Evolutionary conservation across 1,284 basidiomycete genomes (phyloP).

Genomic region (Malassezia obtusa): DNA sequence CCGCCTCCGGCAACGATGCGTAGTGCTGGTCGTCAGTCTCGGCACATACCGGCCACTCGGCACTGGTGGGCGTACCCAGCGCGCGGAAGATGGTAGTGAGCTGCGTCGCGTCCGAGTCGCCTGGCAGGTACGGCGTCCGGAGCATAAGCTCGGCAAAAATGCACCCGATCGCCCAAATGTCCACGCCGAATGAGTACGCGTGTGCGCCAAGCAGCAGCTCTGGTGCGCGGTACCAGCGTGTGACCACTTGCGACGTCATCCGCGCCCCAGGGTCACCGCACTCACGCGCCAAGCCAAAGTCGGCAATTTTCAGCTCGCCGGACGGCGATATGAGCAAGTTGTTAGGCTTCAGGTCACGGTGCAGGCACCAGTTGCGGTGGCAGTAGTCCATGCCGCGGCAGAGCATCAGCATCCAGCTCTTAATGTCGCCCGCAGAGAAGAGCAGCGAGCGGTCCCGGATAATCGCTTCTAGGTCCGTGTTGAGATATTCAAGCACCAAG

Average conservation of each 20-base stretch:
- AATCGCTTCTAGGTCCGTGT: conserved; percentile 93
- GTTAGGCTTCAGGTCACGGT: conserved; percentile 96
- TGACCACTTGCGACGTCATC: conserved; percentile 98
- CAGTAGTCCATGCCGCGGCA: conserved; percentile 93
- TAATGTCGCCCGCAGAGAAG: conserved; percentile 90
- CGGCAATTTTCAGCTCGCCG: conserved; percentile 90
- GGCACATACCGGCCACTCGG: conserved; percentile 79
- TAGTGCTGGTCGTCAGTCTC: conserved; percentile 56
- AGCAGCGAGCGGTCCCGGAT: conserved; percentile 86
- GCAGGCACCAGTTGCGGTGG: conserved; percentile 83
- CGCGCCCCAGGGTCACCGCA: conserved; percentile 82
- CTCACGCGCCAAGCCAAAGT: conserved; percentile 96
- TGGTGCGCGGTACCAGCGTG: conserved; percentile 91
- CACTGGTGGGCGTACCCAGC: conserved; percentile 85
- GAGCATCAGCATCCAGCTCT: conserved; percentile 98
- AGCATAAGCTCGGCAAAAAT: conserved; percentile 94
- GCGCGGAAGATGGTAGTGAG: conserved; percentile 87
- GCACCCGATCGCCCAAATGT: conserved; percentile 89
- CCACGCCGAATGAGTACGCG: conserved; percentile 77
- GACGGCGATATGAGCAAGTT: conserved; percentile 86
- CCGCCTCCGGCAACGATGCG: conserved; percentile 52
- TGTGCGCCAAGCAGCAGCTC: conserved; percentile 79
- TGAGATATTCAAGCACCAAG: conserved; percentile 90
- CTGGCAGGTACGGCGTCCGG: conserved; percentile 81
- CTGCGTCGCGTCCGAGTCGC: conserved; percentile 91